Evolutionary conservation across 495 filamentous ascomycete species (phyloP), one percentile per base, ranked within the genome.

Genomic region (Pseudotulostoma volvatum): DNA sequence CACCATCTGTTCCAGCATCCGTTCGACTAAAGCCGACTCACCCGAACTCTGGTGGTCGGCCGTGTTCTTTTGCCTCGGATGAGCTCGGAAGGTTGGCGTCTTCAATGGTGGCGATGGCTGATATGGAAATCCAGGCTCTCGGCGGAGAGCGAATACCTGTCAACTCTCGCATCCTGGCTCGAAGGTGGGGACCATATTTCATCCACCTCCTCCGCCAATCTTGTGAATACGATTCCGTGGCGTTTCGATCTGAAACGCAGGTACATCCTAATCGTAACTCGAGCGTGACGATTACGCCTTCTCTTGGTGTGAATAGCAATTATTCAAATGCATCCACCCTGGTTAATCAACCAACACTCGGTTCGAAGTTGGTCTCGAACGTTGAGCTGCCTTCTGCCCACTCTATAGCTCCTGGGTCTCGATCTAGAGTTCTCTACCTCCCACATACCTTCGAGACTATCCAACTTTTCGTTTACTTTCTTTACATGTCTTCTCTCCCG

Each of bases 111-210:
- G 90, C 95, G 51, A 63, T 97, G 45, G 73, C 85, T n/a, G 90
- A 97, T 44, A 96, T 97, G 90, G 90, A 96, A 50, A 76, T 97
- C 30, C 62, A 96, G 17, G 84, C 86, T 21, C 74, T 94, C 23
- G 77, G 77, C 3, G 87, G 88, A 19, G 90, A 96, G 52, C 73
- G 84, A 2, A 82, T 96, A 42, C 84, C 92, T 0, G 83, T 95
- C 39, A 96, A 93, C 56, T 94, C 87, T 9, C 73, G 84, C 31
- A 68, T 97, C 9, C 66, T 95, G 1, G 77, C 83, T 13, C 71
- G 84, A 18, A 67, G 90, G 43, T 97, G 90, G 90, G 90, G 90
- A 0, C 84, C 84, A 2, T 96, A 88, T 49, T 96, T 97, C 52
- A 80, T 88, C 32, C 85, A 92, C 43, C 68, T 95, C 2, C 69